A percentile compares a stretch with the other conserved stretches of the same genome.
These are phyloP conservation scores for Candida ovalis DNA, from an alignment of 805 yeast genomes.

Conservation along the genomic window DNA sequence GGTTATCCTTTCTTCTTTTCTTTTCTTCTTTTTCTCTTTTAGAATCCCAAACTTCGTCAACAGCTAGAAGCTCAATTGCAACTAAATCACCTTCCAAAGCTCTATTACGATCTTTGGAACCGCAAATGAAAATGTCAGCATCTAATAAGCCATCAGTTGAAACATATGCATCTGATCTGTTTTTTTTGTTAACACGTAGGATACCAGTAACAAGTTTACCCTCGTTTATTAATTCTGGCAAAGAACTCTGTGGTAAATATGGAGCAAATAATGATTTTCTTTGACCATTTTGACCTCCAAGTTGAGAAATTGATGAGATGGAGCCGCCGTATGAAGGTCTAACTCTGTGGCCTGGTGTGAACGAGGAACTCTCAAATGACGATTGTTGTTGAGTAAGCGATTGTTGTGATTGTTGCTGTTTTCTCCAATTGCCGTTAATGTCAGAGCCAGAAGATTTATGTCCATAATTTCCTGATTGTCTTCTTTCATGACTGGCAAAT, in stretches of 20 bases:
- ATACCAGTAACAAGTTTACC: constrained; percentile 92
- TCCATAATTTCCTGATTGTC: constrained; percentile 38
- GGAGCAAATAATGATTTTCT: constrained; percentile 92
- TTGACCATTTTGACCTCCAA: constrained; percentile 36
- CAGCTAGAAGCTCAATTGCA: constrained; percentile 90
- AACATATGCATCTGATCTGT: constrained; percentile 97
- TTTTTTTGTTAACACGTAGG: constrained; percentile 90
- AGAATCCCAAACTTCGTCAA: constrained; percentile 97
- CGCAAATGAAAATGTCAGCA: constrained; percentile 96
- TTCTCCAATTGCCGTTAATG: constrained; percentile 64
- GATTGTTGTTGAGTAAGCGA: constrained; percentile 11
- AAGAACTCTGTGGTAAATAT: constrained; percentile 86
- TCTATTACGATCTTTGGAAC: constrained; percentile 96
- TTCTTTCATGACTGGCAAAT: constrained; percentile 41
- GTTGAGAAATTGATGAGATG: constrained; percentile 44
- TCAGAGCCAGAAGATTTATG: constrained; percentile 39
- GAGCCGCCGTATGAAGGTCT: constrained; percentile 71
- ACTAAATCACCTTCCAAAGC: constrained; percentile 96
- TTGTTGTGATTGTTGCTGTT: constrained; percentile 40
- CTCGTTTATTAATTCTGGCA: constrained; percentile 84
- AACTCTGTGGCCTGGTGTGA: constrained; percentile 76
- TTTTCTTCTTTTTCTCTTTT: constrained; percentile 97
- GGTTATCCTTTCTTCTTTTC: constrained; percentile 61
- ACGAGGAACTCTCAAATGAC: constrained; percentile 32
- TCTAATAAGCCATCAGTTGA: constrained; percentile 93